Percentiles rank a stretch among this genome's conserved stretches.
Conservation (phyloP, 2,329 filamentous ascomycete species). For the Emergomyces orientalis region DNA sequence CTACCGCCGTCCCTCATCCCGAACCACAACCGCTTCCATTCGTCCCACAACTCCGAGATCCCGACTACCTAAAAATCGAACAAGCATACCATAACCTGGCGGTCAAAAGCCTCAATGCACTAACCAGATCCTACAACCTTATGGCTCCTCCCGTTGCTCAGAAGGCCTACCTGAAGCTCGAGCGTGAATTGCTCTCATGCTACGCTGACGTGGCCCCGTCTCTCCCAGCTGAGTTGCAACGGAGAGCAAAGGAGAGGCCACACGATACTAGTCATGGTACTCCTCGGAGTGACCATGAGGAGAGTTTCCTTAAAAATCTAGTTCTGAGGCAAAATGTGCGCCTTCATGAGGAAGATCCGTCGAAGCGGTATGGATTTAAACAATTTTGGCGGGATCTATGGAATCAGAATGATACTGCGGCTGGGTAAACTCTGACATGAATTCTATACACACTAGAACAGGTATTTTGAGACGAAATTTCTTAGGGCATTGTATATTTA, state of each 20-base stretch:
- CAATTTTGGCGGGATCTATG: conserved; percentile 86
- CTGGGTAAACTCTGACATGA: neutral
- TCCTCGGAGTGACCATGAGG: conserved; percentile 27
- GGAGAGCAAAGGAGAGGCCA: conserved; percentile 48
- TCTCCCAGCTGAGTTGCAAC: conserved; percentile 61
- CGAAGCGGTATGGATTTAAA: conserved; percentile 69
- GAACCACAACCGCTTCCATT: conserved; percentile 28
- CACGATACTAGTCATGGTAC: conserved; percentile 10
- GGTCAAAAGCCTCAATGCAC: conserved; percentile 65
- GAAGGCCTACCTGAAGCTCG: conserved; percentile 80
- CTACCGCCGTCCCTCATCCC: neutral
- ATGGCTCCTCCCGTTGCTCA: conserved; percentile 88
- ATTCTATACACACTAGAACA: neutral
- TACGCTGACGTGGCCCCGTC: conserved; percentile 77
- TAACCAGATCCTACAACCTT: conserved; percentile 84
- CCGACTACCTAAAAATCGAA: conserved; percentile 65
- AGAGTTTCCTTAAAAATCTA: conserved; percentile 55
- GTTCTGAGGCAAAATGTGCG: conserved; percentile 39
- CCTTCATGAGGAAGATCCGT: conserved; percentile 64
- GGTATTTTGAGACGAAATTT: neutral
- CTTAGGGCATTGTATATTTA: neutral
- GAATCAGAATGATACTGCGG: conserved; percentile 19
- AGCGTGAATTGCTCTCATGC: conserved; percentile 70
- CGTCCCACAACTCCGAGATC: conserved; percentile 63
- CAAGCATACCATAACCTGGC: conserved; percentile 64